Percentiles rank a stretch among this genome's conserved stretches.
These are phyloP conservation scores for Boletus eberwhitei DNA, from an alignment of 768 basidiomycete genomes.

Conservation along the genomic window DNA sequence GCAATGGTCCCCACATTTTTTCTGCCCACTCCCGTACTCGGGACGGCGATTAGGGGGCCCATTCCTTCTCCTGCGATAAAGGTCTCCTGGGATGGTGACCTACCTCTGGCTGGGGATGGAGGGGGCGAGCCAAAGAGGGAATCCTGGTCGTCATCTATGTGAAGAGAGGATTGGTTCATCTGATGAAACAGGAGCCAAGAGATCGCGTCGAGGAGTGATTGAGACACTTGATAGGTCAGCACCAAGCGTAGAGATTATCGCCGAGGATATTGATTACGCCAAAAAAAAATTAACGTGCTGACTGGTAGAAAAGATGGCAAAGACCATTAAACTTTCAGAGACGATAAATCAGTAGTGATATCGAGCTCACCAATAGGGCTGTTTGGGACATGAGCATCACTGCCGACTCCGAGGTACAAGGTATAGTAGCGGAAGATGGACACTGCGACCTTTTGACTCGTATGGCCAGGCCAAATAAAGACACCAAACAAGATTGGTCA, in stretches of 20 bases:
- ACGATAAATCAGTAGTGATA: neutral
- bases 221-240: slow-evolving; percentile 14
- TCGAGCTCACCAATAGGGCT: slow-evolving; percentile 2
- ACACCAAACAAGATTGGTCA: slow-evolving; percentile 5
- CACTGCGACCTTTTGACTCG: neutral
- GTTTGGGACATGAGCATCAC: neutral
- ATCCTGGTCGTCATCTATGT: slow-evolving; percentile 44
- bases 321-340: neutral
- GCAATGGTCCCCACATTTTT: slow-evolving; percentile 94
- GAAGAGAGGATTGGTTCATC: slow-evolving; percentile 16
- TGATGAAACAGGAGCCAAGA: slow-evolving; percentile 16
- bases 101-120: slow-evolving; percentile 69
- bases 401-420: neutral
- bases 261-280: neutral
- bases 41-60: slow-evolving; percentile 25
- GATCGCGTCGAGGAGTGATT: slow-evolving; percentile 9
- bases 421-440: neutral
- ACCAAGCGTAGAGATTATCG: slow-evolving; percentile 3
- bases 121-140: slow-evolving; percentile 83
- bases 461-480: slow-evolving; percentile 2
- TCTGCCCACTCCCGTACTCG: slow-evolving; percentile 12
- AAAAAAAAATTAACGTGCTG: neutral
- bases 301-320: neutral
- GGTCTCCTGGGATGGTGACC: slow-evolving; percentile 60
- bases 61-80: slow-evolving; percentile 17